Percentiles rank a stretch among this genome's conserved stretches.
phyloP scores from a whole-genome alignment of 371 early-diverging fungal genomes.

The Apophysomyces trapeziformis region DNA sequence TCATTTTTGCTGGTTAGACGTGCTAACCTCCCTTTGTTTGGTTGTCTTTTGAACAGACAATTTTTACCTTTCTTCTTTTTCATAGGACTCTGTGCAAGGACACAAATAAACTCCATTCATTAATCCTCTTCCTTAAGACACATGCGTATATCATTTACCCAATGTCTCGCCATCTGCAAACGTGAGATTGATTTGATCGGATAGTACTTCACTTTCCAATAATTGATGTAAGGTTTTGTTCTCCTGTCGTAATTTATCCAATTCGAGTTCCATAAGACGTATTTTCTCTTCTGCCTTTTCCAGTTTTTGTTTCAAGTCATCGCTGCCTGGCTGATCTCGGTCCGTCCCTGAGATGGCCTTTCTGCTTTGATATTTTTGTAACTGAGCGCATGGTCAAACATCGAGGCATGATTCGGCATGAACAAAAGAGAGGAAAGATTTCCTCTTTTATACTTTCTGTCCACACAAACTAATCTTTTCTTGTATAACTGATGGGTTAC shows the following conservation, averaged over 20 bases:
- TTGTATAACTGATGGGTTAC: not conserved
- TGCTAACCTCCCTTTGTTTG: not conserved
- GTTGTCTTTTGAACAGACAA: not conserved
- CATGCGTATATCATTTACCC: not conserved
- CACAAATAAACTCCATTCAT: too few species aligned
- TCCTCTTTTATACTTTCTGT: too few species aligned
- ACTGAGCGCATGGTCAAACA: not conserved
- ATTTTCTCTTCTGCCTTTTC: not conserved
- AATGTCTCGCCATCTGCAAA: conserved; percentile 5
- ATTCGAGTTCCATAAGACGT: not conserved
- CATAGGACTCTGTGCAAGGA: not conserved
- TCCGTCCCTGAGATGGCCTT: not conserved
- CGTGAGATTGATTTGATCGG: conserved; percentile 2
- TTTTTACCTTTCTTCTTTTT: not conserved
- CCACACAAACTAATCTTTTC: too few species aligned
- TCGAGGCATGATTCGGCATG: not conserved
- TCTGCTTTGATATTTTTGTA: conserved; percentile 6
- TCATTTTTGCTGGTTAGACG: not conserved
- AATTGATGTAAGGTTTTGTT: not conserved
- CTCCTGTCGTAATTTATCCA: not conserved
- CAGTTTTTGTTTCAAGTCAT: not conserved
- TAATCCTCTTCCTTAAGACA: too few species aligned
- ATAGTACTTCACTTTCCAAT: conserved; percentile 5
- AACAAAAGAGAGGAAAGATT: too few species aligned
- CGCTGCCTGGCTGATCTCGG: not conserved